Evolutionary conservation across 352 stramenopile genomes (phyloP).

Genomic region (Pythium angustatum): DNA sequence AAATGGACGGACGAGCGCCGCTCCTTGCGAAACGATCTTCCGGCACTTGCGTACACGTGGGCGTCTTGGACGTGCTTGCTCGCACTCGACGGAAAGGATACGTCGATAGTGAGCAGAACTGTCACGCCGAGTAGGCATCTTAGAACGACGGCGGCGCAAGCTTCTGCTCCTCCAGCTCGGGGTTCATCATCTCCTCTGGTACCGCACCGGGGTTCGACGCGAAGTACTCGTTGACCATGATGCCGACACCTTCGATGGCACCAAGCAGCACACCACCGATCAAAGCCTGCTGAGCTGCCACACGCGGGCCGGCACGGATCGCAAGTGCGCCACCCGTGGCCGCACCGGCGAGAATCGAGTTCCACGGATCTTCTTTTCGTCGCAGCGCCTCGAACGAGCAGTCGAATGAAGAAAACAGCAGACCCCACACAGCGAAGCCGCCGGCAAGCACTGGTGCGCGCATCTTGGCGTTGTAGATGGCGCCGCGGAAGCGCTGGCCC

Average conservation of each 20-base stretch:
- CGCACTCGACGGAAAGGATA: neutral
- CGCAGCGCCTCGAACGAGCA: conserved; percentile 96
- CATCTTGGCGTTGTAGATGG: conserved; percentile 94
- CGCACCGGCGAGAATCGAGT: conserved; percentile 97
- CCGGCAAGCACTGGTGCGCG: conserved; percentile 92
- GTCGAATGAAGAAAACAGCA: conserved; percentile 98
- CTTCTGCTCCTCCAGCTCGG: conserved; percentile 80
- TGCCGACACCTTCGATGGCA: conserved; percentile 97
- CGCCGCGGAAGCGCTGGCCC: conserved; percentile 89
- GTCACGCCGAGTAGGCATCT: neutral
- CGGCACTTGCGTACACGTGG: conserved; percentile 15
- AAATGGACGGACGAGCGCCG: conserved; percentile 5
- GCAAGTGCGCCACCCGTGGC: conserved; percentile 96
- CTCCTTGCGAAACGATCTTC: conserved; percentile 22
- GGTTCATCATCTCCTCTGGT: conserved; percentile 50
- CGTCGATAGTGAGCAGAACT: neutral
- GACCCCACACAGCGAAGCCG: conserved; percentile 95
- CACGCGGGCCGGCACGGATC: conserved; percentile 92
- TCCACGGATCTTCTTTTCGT: conserved; percentile 99
- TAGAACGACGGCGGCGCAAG: conserved; percentile 86
- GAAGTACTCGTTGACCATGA: conserved; percentile 92
- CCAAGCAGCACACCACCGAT: conserved; percentile 96
- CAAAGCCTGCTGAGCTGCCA: conserved; percentile 91
- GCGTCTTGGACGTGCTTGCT: conserved; percentile 5
- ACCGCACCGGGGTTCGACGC: conserved; percentile 56